These are phyloP conservation scores for Daldinia vernicosa DNA, from an alignment of 495 filamentous ascomycete species.

Conservation along the genomic window DNA sequence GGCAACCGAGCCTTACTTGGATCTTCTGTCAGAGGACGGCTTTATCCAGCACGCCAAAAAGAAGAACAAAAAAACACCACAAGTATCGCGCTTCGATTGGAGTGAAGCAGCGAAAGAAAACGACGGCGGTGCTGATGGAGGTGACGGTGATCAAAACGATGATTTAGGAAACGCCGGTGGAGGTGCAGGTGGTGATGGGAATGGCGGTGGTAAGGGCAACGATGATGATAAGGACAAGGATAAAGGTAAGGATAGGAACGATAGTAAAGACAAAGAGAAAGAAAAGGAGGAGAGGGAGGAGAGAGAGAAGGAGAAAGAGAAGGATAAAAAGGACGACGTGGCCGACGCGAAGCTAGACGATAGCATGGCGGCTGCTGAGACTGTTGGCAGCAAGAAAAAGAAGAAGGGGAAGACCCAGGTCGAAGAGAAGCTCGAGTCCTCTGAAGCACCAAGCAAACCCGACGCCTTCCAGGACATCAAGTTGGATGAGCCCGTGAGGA, in stretches of 20 bases:
- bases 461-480: conserved; percentile 61
- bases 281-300: conserved; percentile 46
- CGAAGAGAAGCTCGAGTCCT: conserved; percentile 38
- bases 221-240: conserved; percentile 35
- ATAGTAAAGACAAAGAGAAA: conserved; percentile 47
- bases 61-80: conserved; percentile 48
- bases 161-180: conserved; percentile 42
- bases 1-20: conserved; percentile 48
- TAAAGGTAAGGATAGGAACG: conserved; percentile 38
- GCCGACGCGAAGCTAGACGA: conserved; percentile 39
- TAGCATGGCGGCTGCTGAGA: conserved; percentile 44
- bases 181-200: conserved; percentile 43
- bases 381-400: conserved; percentile 51
- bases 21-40: conserved; percentile 58
- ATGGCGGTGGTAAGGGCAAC: conserved; percentile 25
- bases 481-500: conserved; percentile 51
- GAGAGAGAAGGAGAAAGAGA: conserved; percentile 45
- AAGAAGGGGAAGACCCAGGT: conserved; percentile 53
- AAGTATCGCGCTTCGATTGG: conserved; percentile 18
- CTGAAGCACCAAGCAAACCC: conserved; percentile 34
- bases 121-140: conserved; percentile 37
- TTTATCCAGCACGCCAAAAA: conserved; percentile 53
- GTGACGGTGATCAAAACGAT: conserved; percentile 44
- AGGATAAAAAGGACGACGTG: conserved; percentile 41
- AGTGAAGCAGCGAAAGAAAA: conserved; percentile 59